Base-by-base conservation (phyloP, 2,329 filamentous ascomycete species). In the Aspergillus sp. region DNA sequence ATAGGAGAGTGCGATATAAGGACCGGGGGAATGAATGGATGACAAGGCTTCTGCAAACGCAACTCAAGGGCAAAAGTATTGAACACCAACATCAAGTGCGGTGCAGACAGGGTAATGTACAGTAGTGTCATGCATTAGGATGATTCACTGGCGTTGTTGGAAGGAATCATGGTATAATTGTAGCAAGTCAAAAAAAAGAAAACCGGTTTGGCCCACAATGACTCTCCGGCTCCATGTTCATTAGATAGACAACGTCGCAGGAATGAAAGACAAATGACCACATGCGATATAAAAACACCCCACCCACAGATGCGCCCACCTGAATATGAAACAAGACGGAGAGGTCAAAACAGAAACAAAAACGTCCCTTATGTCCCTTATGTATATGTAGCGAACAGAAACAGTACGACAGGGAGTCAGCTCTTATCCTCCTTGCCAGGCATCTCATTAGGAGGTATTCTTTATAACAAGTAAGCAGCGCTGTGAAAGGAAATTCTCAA, bases 371-470 rank as follows among this genome's bases (percentile, higher is more conserved):
- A 72, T 71, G 70, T 74, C 70, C 70, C 70, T 68, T 66, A 66
- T 69, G 68, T 72, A 74, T 73, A 73, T 72, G 71, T 68, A 70
- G 68, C 67, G 62, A 71, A 73, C 62, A 64, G 61, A 71, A 57
- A 64, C 64, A 68, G 68, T 66, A 72, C 70, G 57, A 62, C 64
- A 57, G 34, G 53, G 57, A 57, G 47, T 60, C 55, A 49, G 56
- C 52, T 59, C 56, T 55, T 52, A 48, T 57, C 55, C 45, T 57
- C 61, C 56, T 59, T 58, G 53, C 51, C 57, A 61, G 51, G 58
- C 58, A 53, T 60, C 59, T 60, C 54, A 61, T 57, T 62, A 62
- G 58, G 60, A 56, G 52, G 41, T 58, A 60, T 53, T 55, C 57
- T 64, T 59, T 62, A 58, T 59, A 62, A 53, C 49, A 64, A 48